Evolutionary conservation across 2,329 filamentous ascomycete species (phyloP).

Genomic region (Diaporthe ampelina): DNA sequence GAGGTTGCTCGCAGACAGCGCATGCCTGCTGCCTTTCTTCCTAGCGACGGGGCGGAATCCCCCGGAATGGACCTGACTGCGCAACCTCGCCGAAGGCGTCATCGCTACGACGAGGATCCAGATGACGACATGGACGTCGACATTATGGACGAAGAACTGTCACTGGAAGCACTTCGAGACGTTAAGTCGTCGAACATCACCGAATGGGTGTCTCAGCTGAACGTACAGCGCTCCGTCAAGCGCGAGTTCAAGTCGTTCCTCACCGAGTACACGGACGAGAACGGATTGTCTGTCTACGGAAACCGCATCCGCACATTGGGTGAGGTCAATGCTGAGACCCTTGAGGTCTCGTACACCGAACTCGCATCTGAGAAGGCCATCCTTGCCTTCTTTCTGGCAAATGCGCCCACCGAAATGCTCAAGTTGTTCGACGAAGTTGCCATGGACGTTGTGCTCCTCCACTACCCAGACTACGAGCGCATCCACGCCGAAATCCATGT

Average conservation of each 20-base stretch:
- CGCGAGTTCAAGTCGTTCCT: conserved; percentile 98
- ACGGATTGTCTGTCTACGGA: conserved; percentile 92
- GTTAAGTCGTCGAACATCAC: conserved; percentile 94
- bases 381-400: conserved; percentile 94
- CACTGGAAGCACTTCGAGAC: conserved; percentile 90
- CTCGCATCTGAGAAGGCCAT: conserved; percentile 92
- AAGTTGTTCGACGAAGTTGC: conserved; percentile 97
- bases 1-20: conserved; percentile 76
- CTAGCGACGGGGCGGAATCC: conserved; percentile 83
- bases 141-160: conserved; percentile 95
- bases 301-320: conserved; percentile 95
- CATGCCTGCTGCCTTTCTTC: conserved; percentile 80
- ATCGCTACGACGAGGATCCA: conserved; percentile 93
- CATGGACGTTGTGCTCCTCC: conserved; percentile 94
- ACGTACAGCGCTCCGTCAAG: conserved; percentile 93
- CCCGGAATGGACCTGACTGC: conserved; percentile 84
- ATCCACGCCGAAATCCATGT: conserved; percentile 99
- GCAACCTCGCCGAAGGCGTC: conserved; percentile 86
- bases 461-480: conserved; percentile 97
- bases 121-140: conserved; percentile 94
- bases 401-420: conserved; percentile 93
- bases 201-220: conserved; percentile 92
- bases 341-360: conserved; percentile 97
- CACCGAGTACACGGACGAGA: conserved; percentile 93
- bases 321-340: conserved; percentile 94